phyloP scores from a whole-genome alignment of 306 rosid genomes.

The Casuarina glauca region DNA sequence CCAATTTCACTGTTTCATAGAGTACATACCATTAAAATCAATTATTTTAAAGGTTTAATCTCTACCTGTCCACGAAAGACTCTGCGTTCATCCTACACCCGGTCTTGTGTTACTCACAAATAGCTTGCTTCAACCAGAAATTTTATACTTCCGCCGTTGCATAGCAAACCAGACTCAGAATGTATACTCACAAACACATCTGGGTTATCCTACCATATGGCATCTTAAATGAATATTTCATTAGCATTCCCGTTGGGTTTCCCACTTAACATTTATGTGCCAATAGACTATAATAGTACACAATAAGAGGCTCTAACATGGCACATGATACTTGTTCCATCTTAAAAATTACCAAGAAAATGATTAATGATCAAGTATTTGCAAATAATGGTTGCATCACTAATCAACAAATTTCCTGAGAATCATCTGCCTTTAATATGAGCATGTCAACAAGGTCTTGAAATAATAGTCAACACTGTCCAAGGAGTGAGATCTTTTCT shows the following conservation, averaged over 20 bases:
- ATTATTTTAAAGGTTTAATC: not conserved
- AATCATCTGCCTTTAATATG: slow-evolving; percentile 4
- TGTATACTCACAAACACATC: not conserved
- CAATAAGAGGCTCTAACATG: not conserved
- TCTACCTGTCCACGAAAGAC: slow-evolving; percentile 5
- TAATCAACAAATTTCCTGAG: slow-evolving; percentile 1
- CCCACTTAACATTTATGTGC: not conserved
- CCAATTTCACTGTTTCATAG: not conserved
- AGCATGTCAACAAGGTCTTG: slow-evolving; percentile 5
- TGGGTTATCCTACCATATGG: not conserved
- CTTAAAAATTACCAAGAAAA: not conserved
- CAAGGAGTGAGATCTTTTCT: slow-evolving; percentile 4
- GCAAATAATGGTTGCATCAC: slow-evolving; percentile 5
- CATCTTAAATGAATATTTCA: not conserved
- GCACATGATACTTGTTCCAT: not conserved
- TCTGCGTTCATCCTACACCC: not conserved
- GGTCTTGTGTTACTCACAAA: no score
- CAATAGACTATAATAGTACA: not conserved
- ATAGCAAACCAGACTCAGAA: not conserved
- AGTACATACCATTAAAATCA: not conserved
- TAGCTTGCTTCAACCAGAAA: not conserved
- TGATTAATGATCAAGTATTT: not conserved
- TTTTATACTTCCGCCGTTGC: not conserved
- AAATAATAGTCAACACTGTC: not conserved
- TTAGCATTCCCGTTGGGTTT: not conserved